A percentile compares a stretch with the other conserved stretches of the same genome.
These are phyloP conservation scores for Phytophthora tubulina DNA, from an alignment of 352 stramenopile species.

Conservation along the genomic window DNA sequence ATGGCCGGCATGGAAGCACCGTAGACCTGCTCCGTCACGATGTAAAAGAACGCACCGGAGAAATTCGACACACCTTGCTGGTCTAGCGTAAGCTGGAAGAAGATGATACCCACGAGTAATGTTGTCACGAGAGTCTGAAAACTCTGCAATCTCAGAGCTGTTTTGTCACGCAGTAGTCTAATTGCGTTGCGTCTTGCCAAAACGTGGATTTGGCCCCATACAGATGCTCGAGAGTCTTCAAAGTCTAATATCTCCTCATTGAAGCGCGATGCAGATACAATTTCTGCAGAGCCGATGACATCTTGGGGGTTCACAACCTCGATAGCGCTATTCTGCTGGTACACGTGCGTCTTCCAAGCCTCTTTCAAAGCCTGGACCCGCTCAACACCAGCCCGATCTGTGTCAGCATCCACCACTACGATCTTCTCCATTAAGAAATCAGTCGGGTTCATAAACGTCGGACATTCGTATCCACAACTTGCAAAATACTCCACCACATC, in stretches of 20 bases:
- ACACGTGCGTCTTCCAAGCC: constrained; percentile 24
- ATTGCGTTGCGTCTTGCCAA: constrained; percentile 54
- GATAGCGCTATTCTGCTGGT: constrained; percentile 5
- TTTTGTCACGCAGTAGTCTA: constrained; percentile 55
- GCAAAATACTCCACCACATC: constrained; percentile 56
- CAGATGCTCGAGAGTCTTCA: constrained; percentile 38
- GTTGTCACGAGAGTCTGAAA: constrained; percentile 54
- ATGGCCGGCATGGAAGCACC: constrained; percentile 51
- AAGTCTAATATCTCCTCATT: constrained; percentile 11
- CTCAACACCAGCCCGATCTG: constrained; percentile 41
- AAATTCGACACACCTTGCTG: constrained; percentile 64
- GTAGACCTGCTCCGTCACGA: constrained; percentile 63
- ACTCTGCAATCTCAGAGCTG: constrained; percentile 44
- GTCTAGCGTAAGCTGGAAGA: constrained; percentile 54
- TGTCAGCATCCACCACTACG: constrained; percentile 55
- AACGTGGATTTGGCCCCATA: constrained; percentile 51
- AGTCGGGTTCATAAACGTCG: constrained; percentile 58
- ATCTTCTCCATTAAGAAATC: constrained; percentile 69
- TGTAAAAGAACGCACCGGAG: constrained; percentile 65
- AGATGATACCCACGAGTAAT: constrained; percentile 59
- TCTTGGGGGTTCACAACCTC: constrained; percentile 35
- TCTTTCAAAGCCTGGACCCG: constrained; percentile 28
- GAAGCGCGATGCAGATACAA: not conserved
- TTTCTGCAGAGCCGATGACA: constrained; percentile 7
- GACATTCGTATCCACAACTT: constrained; percentile 44